These are phyloP conservation scores for Quercus dentata DNA, from an alignment of 306 rosid genomes.

Conservation along the genomic window DNA sequence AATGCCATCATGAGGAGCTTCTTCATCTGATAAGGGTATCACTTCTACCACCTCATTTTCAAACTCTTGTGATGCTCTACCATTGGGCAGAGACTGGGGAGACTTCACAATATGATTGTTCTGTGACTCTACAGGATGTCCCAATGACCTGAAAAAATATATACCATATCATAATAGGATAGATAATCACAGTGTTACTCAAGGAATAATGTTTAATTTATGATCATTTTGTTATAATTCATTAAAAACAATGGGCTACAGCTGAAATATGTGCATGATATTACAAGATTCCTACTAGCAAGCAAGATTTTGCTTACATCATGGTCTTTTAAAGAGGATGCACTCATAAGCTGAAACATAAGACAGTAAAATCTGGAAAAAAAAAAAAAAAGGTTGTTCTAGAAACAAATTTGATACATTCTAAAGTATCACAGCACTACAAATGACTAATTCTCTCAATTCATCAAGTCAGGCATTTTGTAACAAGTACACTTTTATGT, in stretches of 20 bases:
- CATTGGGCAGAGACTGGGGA: conserved; percentile 29
- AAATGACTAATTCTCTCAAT: background rate
- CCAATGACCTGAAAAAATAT: conserved; percentile 42
- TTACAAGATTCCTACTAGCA: background rate
- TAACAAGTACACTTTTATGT: background rate
- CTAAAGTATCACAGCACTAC: background rate
- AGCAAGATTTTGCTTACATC: background rate
- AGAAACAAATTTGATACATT: background rate
- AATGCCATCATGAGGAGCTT: conserved; percentile 27
- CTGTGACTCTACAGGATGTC: conserved; percentile 27
- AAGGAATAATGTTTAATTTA: background rate
- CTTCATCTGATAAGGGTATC: conserved; percentile 48
- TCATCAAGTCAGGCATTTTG: background rate
- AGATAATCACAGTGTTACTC: background rate
- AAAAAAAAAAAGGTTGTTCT: background rate
- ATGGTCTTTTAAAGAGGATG: background rate
- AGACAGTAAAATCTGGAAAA: background rate
- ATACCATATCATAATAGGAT: conserved; percentile 1
- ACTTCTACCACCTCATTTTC: conserved; percentile 39
- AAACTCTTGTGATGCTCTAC: conserved; percentile 27
- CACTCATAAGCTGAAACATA: background rate
- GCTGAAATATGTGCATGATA: background rate
- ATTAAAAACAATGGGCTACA: background rate
- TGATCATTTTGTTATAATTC: background rate
- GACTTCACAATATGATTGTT: conserved; percentile 33